Base-by-base conservation (phyloP, 148 eudicot genomes). In the Silene conica region DNA sequence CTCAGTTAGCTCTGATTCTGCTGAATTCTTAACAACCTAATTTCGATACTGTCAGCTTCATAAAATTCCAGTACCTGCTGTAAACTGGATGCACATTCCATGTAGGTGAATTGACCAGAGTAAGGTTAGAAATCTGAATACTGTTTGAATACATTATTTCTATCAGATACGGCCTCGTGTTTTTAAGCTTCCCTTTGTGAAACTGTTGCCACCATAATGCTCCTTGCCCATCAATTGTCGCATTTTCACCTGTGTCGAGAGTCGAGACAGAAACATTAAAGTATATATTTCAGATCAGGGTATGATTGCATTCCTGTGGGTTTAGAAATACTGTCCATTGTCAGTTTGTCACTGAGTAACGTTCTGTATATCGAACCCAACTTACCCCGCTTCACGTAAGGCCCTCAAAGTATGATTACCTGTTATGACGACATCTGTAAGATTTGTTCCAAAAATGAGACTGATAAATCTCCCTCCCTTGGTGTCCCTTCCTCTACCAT, bases 61-160 rank as follows among this genome's bases (percentile, higher is more conserved):
- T 7, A 52, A 25, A 15, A 69, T 6, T 3, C 11, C 21, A 52
- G 56, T 75, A 93, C 98, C 98, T 93, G 98, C 97, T 82, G 77
- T 92, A 92, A 59, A 89, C 84, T 55, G 98, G 98, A 84, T 95
- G 98, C 55, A 95, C 81, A 69, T 95, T 86, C 98, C 97, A 95
- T 0, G 93, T 90, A 3, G 98, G 98, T 4, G 98, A 95, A 78
- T 95, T 80, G 11, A 95, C 38, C 63, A 95, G 85, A 4, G 98
- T 90, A 10, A 95, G 78, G 48, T 87, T 83, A 22, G 98, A 92
- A 54, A 95, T 92, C 64, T 95, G 89, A 69, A 92, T 80, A 50
- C 73, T 77, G n/a, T 88, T 86, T 1, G 98, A 87, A 78, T 75
- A 85, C 97, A 95, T 90, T 34, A 92, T 70, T 83, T 95, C 98